Conservation (phyloP, 2,329 filamentous ascomycete species). For the Dryadomyces sulphureus region DNA sequence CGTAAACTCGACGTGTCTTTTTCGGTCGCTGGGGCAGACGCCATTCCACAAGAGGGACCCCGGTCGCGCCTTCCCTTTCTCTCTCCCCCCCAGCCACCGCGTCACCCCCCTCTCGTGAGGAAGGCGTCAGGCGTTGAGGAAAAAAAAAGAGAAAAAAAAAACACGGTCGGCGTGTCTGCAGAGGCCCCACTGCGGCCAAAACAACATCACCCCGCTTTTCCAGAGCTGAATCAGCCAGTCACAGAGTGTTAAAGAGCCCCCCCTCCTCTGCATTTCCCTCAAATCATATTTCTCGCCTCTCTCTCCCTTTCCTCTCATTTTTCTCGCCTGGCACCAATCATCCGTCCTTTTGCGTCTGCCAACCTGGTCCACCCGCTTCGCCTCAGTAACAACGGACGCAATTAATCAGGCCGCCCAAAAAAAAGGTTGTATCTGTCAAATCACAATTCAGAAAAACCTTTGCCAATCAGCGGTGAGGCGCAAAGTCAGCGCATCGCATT, state of each 20-base stretch:
- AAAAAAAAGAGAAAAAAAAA: not conserved
- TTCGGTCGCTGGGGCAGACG: not conserved
- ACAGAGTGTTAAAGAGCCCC: slow-evolving; percentile 19
- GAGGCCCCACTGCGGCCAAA: not conserved
- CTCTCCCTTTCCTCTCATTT: slow-evolving; percentile 12
- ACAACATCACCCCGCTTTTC: not conserved
- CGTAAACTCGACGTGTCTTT: not conserved
- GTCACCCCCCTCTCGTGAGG: not conserved
- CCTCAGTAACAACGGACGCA: not conserved
- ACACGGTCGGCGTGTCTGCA: slow-evolving; percentile 1
- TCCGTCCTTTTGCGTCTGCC: slow-evolving; percentile 27
- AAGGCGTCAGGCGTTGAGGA: not conserved
- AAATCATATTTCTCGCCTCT: slow-evolving; percentile 33
- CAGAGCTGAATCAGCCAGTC: slow-evolving; percentile 30
- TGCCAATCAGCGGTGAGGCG: slow-evolving; percentile 11
- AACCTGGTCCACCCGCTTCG: slow-evolving; percentile 19
- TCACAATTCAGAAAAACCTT: slow-evolving; percentile 4
- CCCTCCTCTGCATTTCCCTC: slow-evolving; percentile 27
- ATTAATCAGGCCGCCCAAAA: not conserved
- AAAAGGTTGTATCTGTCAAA: slow-evolving; percentile 1
- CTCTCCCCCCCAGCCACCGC: slow-evolving; percentile 1
- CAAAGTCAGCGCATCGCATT: slow-evolving; percentile 1
- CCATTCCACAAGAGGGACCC: not conserved
- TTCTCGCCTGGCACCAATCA: slow-evolving; percentile 9
- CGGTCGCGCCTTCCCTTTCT: too few species aligned